A percentile compares a stretch with the other conserved stretches of the same genome.
These are phyloP conservation scores for Hemisphaericaspora xylofermentans DNA, from an alignment of 1,139 yeast genomes.

Conservation along the genomic window DNA sequence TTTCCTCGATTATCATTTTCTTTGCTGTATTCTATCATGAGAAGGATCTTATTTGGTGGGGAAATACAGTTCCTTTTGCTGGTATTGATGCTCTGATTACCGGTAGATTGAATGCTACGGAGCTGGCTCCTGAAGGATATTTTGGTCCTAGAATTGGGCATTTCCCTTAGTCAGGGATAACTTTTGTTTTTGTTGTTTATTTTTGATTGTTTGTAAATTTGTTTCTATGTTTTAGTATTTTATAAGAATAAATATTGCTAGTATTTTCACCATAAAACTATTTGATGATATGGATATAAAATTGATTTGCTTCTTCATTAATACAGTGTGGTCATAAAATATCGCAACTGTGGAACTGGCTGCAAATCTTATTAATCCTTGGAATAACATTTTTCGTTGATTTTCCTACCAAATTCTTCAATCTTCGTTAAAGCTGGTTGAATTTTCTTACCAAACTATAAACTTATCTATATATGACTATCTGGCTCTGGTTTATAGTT, in stretches of 20 bases:
- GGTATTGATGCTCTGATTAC: slow-evolving; percentile 47
- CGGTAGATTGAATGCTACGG: slow-evolving; percentile 24
- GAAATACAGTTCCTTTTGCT: slow-evolving; percentile 41
- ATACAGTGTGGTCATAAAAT: too few relatives aligned
- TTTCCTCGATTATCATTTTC: slow-evolving; percentile 49
- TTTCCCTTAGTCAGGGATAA: slow-evolving; percentile 39
- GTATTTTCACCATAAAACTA: not conserved
- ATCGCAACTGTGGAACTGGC: too few relatives aligned
- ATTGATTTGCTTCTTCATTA: too few relatives aligned
- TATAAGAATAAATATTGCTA: not conserved
- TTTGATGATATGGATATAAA: too few relatives aligned
- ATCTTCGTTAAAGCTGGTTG: too few relatives aligned
- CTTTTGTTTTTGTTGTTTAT: slow-evolving; percentile 57
- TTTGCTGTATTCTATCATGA: slow-evolving; percentile 49
- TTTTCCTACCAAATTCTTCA: too few relatives aligned
- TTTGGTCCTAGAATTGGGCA: slow-evolving; percentile 45
- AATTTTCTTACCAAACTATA: too few relatives aligned
- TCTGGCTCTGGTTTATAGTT: too few relatives aligned
- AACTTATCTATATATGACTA: too few relatives aligned
- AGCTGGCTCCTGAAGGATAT: slow-evolving; percentile 38
- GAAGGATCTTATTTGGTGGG: slow-evolving; percentile 55
- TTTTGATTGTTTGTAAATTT: slow-evolving; percentile 22
- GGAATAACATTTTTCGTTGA: too few relatives aligned
- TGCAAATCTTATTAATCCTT: too few relatives aligned
- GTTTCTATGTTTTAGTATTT: not conserved